These are phyloP conservation scores for Amylocystis lapponica DNA, from an alignment of 768 basidiomycete species.

Conservation along the genomic window DNA sequence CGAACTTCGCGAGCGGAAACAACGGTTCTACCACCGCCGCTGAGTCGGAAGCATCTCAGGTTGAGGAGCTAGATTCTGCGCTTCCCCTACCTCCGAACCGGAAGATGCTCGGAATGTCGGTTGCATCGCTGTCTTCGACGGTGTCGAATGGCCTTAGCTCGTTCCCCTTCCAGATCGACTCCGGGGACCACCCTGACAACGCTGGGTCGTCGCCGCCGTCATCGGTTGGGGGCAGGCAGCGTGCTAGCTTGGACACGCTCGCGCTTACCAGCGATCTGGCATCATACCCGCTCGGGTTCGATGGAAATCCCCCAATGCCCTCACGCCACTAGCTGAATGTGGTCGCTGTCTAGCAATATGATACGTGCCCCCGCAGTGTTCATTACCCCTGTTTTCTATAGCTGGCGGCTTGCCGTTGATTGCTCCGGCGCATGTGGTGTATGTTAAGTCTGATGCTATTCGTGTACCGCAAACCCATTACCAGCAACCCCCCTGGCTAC, in stretches of 20 bases:
- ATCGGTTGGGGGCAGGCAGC: conserved; percentile 42
- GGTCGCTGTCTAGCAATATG: no score
- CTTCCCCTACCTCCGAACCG: conserved; percentile 30
- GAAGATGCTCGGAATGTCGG: conserved; percentile 63
- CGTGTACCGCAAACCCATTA: conserved; percentile 10
- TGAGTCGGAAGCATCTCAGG: conserved; percentile 2
- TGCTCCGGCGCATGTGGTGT: conserved; percentile 7
- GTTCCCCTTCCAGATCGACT: conserved; percentile 84
- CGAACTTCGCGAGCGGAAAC: conserved; percentile 33
- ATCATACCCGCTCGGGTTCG: conserved; percentile 78
- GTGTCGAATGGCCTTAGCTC: conserved; percentile 77
- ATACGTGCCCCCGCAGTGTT: conserved; percentile 9
- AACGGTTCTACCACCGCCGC: background rate
- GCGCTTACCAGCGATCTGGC: conserved; percentile 78
- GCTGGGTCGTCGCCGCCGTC: conserved; percentile 20
- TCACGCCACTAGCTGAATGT: no score
- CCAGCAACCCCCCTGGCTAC: background rate
- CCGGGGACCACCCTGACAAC: conserved; percentile 32
- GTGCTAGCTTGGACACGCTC: conserved; percentile 82
- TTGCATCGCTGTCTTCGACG: conserved; percentile 70
- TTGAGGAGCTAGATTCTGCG: conserved; percentile 5
- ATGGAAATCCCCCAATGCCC: conserved; percentile 27
- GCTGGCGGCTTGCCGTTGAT: no score
- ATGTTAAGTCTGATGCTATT: conserved; percentile 7
- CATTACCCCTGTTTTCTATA: background rate